These are phyloP conservation scores for Coniochaeta sp. DNA, from an alignment of 2,329 filamentous ascomycete species.

Conservation along the genomic window DNA sequence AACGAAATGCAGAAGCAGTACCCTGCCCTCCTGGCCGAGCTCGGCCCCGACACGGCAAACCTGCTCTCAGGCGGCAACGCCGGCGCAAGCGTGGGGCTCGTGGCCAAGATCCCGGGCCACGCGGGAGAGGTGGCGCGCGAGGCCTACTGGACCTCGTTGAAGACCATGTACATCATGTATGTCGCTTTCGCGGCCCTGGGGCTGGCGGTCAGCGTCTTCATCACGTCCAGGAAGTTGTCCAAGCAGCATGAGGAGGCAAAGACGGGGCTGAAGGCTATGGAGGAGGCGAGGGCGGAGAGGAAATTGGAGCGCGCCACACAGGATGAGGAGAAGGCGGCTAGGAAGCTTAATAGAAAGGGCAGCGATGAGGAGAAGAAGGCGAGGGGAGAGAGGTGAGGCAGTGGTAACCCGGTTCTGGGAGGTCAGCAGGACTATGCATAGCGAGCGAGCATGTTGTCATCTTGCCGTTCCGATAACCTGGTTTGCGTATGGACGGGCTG, in stretches of 20 bases:
- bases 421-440: not conserved
- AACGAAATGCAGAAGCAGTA: conserved; percentile 31
- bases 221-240: conserved; percentile 42
- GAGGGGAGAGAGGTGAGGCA: not conserved
- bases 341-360: not conserved
- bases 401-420: not conserved
- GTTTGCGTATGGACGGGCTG: not conserved
- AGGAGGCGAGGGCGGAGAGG: conserved; percentile 17
- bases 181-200: conserved; percentile 39
- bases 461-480: not conserved
- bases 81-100: conserved; percentile 50
- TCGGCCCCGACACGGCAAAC: conserved; percentile 33
- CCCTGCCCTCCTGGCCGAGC: conserved; percentile 12
- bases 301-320: conserved; percentile 6
- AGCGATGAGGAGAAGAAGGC: not conserved
- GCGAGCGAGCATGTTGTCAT: not conserved
- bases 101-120: conserved; percentile 40
- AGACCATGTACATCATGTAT: conserved; percentile 52
- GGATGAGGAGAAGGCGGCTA: conserved; percentile 4
- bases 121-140: conserved; percentile 33
- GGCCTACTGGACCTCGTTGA: conserved; percentile 42
- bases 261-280: conserved; percentile 42
- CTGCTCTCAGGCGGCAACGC: conserved; percentile 52
- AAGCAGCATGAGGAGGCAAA: conserved; percentile 50
- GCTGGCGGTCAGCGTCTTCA: conserved; percentile 36